Percentiles rank a stretch among this genome's conserved stretches.
phyloP scores from a whole-genome alignment of 2,329 filamentous ascomycete genomes.

The Thielaviopsis musarum region DNA sequence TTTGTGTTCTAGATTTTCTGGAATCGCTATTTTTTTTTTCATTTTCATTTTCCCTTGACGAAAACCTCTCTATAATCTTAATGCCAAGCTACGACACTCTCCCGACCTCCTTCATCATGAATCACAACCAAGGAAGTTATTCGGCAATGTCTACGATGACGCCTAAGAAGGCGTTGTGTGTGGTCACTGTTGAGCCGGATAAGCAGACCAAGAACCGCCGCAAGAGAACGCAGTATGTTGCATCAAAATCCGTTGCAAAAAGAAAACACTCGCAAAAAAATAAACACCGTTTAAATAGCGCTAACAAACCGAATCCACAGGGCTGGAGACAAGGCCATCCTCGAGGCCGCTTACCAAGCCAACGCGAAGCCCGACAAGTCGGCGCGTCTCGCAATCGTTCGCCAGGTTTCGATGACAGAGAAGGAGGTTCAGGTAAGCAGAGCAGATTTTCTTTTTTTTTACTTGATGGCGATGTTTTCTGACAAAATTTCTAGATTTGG shows the following conservation, averaged over 20 bases:
- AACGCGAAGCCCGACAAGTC: slow-evolving; percentile 88
- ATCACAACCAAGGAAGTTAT: slow-evolving; percentile 5
- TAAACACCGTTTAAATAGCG: too few species aligned
- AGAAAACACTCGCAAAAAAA: too few species aligned
- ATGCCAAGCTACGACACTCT: slow-evolving; percentile 11
- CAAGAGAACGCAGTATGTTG: slow-evolving; percentile 13
- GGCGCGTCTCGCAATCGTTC: slow-evolving; percentile 68
- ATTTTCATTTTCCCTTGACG: too few species aligned
- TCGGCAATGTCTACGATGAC: slow-evolving; percentile 8
- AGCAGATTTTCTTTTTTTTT: too few species aligned
- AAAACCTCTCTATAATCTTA: slow-evolving; percentile 5
- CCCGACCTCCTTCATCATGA: slow-evolving; percentile 5
- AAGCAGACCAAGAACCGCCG: slow-evolving; percentile 13
- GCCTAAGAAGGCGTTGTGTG: slow-evolving; percentile 11
- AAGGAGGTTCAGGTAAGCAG: slow-evolving; percentile 83
- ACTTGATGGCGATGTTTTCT: neutral
- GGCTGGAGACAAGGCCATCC: slow-evolving; percentile 72
- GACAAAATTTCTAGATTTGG: slow-evolving; percentile 56
- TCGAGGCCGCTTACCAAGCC: slow-evolving; percentile 68
- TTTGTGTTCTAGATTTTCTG: too few species aligned
- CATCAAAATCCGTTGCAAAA: neutral
- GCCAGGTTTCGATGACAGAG: slow-evolving; percentile 74
- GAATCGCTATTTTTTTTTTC: too few species aligned
- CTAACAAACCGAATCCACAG: slow-evolving; percentile 25
- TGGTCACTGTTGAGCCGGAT: slow-evolving; percentile 13